Evolutionary conservation across 2,329 filamentous ascomycete species (phyloP), one percentile per base, ranked within the genome.

Genomic region (Tolypocladium capitatum): DNA sequence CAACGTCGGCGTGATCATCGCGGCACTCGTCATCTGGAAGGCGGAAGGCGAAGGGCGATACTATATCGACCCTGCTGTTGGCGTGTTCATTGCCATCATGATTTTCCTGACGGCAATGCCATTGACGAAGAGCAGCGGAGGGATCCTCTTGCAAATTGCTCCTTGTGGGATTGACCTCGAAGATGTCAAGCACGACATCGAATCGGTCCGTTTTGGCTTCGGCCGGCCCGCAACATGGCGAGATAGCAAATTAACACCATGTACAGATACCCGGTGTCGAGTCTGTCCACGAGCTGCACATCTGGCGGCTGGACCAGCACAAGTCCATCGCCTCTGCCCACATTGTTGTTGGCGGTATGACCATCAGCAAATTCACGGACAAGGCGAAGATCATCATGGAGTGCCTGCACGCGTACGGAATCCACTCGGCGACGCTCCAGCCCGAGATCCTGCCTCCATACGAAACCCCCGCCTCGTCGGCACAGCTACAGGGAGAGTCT

Each of bases 1-100:
- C 65, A 90, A 90, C 55, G 62, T 88, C 11, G 84, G 83, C 10
- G 84, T 90, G 50, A 86, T 88, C 44, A 68, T 82, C 33, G 76
- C 83, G 1, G 83, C 81, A 0, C 57, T 82, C 2, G 70, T 86
- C 31, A 83, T 89, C 60, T 87, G 83, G 84, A 68, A 80, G 48
- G 69, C 74, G 0, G 59, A 72, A 30, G 78, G 74, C 30, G 68
- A 75, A 1, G 69, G 63, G 4, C 71, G 81, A 32, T 86, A 75
- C 66, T 89, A 88, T 54, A 83, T 81, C 5, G 85, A 90, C 58
- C 84, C 85, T 0, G 81, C 72, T 4, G 74, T 82, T 32, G 78
- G 81, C 49, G 71, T 85, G 60, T 80, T 73, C 45, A 90, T 89
- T 55, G 75, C 81, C 2, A 50, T 86, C n/a, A 82, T 88, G 74